Base-by-base conservation (phyloP, 192 early-diverging fungal genomes). In the Chytriomyces confervae region DNA sequence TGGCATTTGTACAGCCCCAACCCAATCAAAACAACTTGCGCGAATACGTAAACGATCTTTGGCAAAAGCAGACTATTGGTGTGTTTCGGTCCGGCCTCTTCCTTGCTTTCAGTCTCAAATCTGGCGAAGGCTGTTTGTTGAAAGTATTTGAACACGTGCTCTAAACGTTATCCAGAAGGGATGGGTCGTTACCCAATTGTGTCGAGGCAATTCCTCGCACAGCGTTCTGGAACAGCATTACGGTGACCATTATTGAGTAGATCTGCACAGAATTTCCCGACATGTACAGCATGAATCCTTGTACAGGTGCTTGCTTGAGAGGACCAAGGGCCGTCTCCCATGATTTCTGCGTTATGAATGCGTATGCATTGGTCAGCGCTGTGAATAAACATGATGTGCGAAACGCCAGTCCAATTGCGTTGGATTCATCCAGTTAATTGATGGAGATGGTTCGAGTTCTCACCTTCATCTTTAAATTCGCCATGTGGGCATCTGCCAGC, bases 281-380 rank as follows among this genome's bases (percentile, higher is more conserved):
- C 98, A 99, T 99, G 87, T 94, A 99, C 36, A 98, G 89, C 98
- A 99, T 99, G 79, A 99, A 92, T 23, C 87, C 94, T 62, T 98
- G 94, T 97, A 99, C 98, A 1, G 98, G 98, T 27, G 98, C 90
- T 46, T 91, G 91, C 80, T 98, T 98, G 62, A 91, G 95, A 6
- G 94, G 94, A 1, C 86, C 91, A 53, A 97, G 84, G 6, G 97
- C 96, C 36, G 92, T 90, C 78, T 99, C 98, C 95, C 96, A 99
- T 48, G 96, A 97, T 92, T 96, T 98, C 91, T 98, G 48, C 11
- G 9, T 20, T 10, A 7, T 69, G 66, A 45, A 20, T 48, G 44
- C 10, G 24, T 24, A 16, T 10, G 60, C 7, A 63, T 20, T 5
- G 5, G 7, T 20, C 43, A 43, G 7, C 13, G 62, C 7, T 9